phyloP scores from a whole-genome alignment of 2,329 filamentous ascomycete species.

The Calonectria naviculata region DNA sequence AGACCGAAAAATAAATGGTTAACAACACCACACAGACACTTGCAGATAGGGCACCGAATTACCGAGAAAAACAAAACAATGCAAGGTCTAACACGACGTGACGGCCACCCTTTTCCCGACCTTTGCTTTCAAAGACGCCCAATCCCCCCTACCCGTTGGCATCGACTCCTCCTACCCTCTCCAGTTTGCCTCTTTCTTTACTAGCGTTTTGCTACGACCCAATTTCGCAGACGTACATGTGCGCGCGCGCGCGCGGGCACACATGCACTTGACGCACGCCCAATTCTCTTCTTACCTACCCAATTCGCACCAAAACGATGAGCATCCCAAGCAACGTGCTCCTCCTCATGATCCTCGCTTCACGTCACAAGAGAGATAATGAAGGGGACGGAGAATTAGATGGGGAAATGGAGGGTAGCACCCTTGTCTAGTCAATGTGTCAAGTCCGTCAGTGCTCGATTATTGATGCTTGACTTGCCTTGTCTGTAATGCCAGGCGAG shows the following conservation, averaged over 20 bases:
- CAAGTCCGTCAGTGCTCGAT: conserved; percentile 12
- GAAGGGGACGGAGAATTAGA: conserved; percentile 18
- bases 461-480: conserved; percentile 6
- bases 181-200: background rate
- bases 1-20: conserved; percentile 10
- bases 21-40: conserved; percentile 10
- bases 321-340: conserved; percentile 10
- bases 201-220: conserved; percentile 1
- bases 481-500: conserved; percentile 8
- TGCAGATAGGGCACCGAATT: conserved; percentile 3
- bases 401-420: conserved; percentile 5
- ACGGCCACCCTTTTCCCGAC: conserved; percentile 8
- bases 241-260: conserved; percentile 1
- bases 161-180: conserved; percentile 3
- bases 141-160: background rate
- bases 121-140: conserved; percentile 8
- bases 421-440: conserved; percentile 12
- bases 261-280: conserved; percentile 6
- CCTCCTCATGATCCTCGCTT: conserved; percentile 9
- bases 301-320: conserved; percentile 5
- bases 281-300: conserved; percentile 9
- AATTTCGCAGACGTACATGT: conserved; percentile 7
- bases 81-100: background rate
- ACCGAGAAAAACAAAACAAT: conserved; percentile 6
- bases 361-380: conserved; percentile 8